Evolutionary conservation across 169 alveolate genomes (phyloP), one percentile per base, ranked within the genome.

Genomic region (Plasmodium cynomolgi): DNA sequence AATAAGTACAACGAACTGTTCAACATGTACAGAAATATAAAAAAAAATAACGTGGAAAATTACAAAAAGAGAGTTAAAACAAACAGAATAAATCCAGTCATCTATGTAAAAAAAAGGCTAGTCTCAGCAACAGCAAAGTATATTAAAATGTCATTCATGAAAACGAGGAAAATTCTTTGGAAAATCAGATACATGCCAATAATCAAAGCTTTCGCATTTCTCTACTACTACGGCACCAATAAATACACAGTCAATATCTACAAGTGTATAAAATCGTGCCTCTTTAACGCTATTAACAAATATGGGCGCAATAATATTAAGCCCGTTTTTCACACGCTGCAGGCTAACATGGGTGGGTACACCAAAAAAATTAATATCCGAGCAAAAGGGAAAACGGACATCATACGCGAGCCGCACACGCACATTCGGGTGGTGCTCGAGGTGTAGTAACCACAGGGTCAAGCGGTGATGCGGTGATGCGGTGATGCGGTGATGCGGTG

Each of bases 261-360:
- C 83, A 88, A 88, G 50, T 88, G 94, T 31, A 88, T 88, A 1
- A 88, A 88, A 26, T 88, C 94, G 0, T 88, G 94, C 33, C 58
- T 88, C n/a, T 81, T 79, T 68, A 88, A 88, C 73, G 94, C 94
- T 58, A 88, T 88, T 80, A 80, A 81, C 50, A 88, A 88, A 80
- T 88, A 88, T 68, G 94, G 94, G 34, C 81, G 56, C 34, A 88
- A 88, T 80, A 88, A 88, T 81, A 88, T 88, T 7, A 88, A 80
- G 72, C 94, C 94, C 7, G 91, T 88, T 79, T 88, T 88, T 20
- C 94, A 88, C 62, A 88, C 91, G 23, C 94, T 88, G 8, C 94
- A 88, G 82, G 94, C 94, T 50, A 88, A 88, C 13, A 88, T 88
- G 94, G 94, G 91, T 23, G 94, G 94, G 20, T 88, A 88, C 31